Conservation (phyloP, 1,139 yeast species). For the Groenewaldozyma auringiensis region DNA sequence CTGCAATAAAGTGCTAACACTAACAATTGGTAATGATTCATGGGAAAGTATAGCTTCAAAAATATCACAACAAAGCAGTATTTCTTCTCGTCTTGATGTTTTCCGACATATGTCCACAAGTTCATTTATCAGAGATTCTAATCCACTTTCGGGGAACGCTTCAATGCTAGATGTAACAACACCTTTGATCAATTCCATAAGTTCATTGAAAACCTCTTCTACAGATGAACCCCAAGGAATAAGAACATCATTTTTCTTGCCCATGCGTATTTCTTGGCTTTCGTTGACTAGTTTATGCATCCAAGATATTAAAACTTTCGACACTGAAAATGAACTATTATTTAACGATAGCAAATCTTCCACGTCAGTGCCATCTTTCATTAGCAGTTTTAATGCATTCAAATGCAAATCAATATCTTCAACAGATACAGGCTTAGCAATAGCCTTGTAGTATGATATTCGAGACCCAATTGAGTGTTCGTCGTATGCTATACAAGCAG, state of each 20-base stretch:
- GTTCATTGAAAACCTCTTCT: constrained; percentile 27
- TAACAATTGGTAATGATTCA: constrained; percentile 42
- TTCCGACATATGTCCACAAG: constrained; percentile 38
- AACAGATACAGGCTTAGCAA: constrained; percentile 42
- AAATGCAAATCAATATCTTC: constrained; percentile 54
- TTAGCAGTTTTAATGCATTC: constrained; percentile 43
- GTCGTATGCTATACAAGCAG: constrained; percentile 49
- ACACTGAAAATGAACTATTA: constrained; percentile 40
- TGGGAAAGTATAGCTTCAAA: constrained; percentile 42
- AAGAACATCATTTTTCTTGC: constrained; percentile 25
- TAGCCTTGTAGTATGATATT: constrained; percentile 53
- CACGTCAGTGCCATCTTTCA: constrained; percentile 55
- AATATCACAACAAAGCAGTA: constrained; percentile 39
- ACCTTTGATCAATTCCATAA: constrained; percentile 37
- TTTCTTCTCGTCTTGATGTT: constrained; percentile 38
- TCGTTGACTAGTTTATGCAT: constrained; percentile 30
- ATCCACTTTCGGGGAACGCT: constrained; percentile 38
- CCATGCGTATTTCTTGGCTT: constrained; percentile 25
- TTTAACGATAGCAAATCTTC: constrained; percentile 53
- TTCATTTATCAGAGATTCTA: constrained; percentile 33
- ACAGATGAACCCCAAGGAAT: constrained; percentile 27
- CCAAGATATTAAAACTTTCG: constrained; percentile 35
- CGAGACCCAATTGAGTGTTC: constrained; percentile 42
- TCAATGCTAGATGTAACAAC: constrained; percentile 45
- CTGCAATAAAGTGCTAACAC: constrained; percentile 36